Evolutionary conservation across 352 stramenopile species (phyloP), one percentile per base, ranked within the genome.

Genomic region (Pseudoperonospora humuli): DNA sequence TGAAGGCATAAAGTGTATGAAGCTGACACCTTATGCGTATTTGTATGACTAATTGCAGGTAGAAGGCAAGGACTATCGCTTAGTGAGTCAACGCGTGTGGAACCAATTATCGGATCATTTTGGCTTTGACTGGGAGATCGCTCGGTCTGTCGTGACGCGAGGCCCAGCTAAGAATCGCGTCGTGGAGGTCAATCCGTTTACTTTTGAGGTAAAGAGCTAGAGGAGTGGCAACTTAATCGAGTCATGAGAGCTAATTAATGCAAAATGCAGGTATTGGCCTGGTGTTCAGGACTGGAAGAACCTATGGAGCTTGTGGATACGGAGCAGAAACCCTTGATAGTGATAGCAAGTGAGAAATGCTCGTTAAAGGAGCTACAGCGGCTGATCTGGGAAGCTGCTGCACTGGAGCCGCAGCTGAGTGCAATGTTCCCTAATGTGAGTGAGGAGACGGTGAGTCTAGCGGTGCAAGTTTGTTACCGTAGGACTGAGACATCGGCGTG

Each of bases 121-220:
- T 44, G 61, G 72, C 21, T 82, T 50, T 47, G 78, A 90, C 45
- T 90, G 75, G 67, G 72, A 76, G 52, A 88, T 93, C 39, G 9
- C 65, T 2, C 64, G 81, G 19, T 53, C 61, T 10, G 78, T 93
- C 1, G 53, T 91, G 17, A 39, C 63, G 7, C 62, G 61, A 20
- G 72, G 68, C 13, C 61, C 57, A 1, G 39, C 48, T 10, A 55
- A 48, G 32, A 61, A 66, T 49, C 56, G 68, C n/a, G 23, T 72
- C 21, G 70, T 93, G 10, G 74, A 89, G 27, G 55, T 91, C 3
- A 83, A 93, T 46, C 78, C 75, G 3, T 50, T 80, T 13, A 42
- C 74, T 27, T 90, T 88, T 29, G 70, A 88, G 69, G 73, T 90
- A 8, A n/a, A n/a, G n/a, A n/a, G n/a, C n/a, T n/a, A n/a, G n/a